A percentile compares a stretch with the other conserved stretches of the same genome.
These are phyloP conservation scores for Hondaea fermentalgiana DNA, from an alignment of 108 stramenopile genomes.

Conservation along the genomic window DNA sequence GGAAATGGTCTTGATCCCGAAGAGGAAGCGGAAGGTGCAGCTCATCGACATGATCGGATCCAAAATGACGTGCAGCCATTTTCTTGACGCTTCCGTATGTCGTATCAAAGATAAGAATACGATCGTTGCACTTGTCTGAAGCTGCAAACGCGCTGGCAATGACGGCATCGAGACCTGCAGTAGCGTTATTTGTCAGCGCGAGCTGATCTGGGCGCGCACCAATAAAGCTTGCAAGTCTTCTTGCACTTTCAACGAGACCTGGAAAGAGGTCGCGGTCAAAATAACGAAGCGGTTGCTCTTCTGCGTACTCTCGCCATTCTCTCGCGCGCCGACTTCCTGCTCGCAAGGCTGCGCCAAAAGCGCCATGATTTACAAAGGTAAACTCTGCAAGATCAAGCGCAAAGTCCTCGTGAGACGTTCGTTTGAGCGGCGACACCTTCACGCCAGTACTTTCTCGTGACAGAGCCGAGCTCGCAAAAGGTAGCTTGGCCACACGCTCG, in stretches of 20 bases:
- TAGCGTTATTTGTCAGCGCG: constrained; percentile 14
- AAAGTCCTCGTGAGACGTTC: not conserved
- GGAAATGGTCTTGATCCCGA: not conserved
- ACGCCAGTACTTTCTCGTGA: not conserved
- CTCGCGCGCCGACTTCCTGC: not conserved
- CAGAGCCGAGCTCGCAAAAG: not conserved
- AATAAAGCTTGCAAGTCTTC: not conserved
- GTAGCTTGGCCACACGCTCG: not conserved
- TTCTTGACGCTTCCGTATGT: constrained; percentile 22
- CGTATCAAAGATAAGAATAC: not conserved
- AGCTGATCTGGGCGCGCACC: not conserved
- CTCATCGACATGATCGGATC: not conserved
- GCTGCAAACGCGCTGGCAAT: not conserved
- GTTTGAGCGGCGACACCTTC: too few relatives aligned
- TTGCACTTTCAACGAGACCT: not conserved
- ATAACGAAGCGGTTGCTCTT: constrained; percentile 20
- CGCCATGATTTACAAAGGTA: constrained; percentile 25
- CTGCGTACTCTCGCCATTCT: not conserved
- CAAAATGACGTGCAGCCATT: not conserved
- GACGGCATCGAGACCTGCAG: constrained; percentile 9
- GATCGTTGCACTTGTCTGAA: not conserved
- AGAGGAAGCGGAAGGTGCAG: not conserved
- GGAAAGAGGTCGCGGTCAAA: constrained; percentile 16
- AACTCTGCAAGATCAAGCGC: not conserved
- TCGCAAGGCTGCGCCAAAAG: constrained; percentile 7